Percentiles rank a stretch among this genome's conserved stretches.
Evolutionary conservation across 75 land plant genomes (phyloP).

Genomic region (Cryptomeria japonica): DNA sequence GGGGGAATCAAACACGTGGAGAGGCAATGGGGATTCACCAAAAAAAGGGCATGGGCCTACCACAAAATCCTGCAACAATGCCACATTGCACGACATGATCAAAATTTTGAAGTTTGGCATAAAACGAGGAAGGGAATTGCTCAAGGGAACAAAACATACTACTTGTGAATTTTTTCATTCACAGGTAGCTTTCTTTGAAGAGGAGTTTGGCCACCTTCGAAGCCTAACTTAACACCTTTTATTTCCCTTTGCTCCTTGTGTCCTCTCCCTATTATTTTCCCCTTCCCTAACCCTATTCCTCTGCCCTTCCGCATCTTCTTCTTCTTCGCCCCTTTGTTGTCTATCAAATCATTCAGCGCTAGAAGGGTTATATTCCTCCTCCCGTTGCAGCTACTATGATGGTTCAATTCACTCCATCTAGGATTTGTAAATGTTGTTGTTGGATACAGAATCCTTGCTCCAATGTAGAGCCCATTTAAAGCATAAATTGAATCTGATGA

Average conservation of each 20-base stretch:
- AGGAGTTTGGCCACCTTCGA: conserved; percentile 97
- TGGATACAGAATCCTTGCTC: neutral
- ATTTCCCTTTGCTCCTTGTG: conserved; percentile 95
- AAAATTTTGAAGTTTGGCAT: too few species aligned
- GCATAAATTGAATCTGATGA: neutral
- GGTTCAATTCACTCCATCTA: neutral
- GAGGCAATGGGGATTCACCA: too few species aligned
- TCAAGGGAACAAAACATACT: too few species aligned
- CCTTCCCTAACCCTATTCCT: conserved; percentile 95
- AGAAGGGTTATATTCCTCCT: conserved; percentile 33
- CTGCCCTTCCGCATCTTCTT: conserved; percentile 86
- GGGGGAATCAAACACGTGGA: too few species aligned
- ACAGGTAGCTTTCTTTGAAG: conserved; percentile 77
- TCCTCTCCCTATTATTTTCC: conserved; percentile 94
- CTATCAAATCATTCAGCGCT: conserved; percentile 69
- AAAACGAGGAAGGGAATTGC: too few species aligned
- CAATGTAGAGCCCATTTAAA: neutral
- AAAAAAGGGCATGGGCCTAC: too few species aligned
- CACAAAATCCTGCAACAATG: too few species aligned
- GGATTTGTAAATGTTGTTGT: neutral
- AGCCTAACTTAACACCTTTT: conserved; percentile 67
- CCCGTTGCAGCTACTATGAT: neutral
- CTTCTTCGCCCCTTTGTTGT: conserved; percentile 62
- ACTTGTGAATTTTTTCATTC: too few species aligned
- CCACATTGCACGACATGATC: too few species aligned